Evolutionary conservation across 441 rosid genomes (phyloP), one percentile per base, ranked within the genome.

Genomic region (Gossypium trilobum): DNA sequence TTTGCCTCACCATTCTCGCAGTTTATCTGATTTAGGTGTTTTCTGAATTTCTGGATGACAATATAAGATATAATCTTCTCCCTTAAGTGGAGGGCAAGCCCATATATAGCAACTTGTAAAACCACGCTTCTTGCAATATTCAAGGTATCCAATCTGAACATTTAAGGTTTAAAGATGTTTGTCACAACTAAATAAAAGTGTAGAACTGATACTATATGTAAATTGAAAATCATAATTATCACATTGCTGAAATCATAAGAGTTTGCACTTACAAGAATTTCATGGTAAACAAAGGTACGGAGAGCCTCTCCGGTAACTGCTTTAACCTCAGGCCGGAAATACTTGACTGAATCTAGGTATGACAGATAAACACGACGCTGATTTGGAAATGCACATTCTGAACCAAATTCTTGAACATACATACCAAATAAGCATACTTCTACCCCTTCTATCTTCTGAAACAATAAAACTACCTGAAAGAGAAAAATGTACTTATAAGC

Each of bases 31-130:
- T 82, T 93, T 96, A 76, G 99, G 98, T 14, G 97, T 96, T 82
- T 93, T 96, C 90, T 96, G 99, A 73, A 96, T 93, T 83, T 93
- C 98, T 42, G 99, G 99, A 86, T 96, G 99, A 73, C 99, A 96
- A 76, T 96, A 93, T 59, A 96, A 80, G 73, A 96, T 96, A 80
- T 96, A 93, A 78, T 96, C 99, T 88, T 96, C 99, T 20, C 99
- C 97, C 87, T 95, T 93, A 17, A 96, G 76, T 0, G 99, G 99
- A 25, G 99, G 98, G 83, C 99, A 96, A 58, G 99, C 98, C 99
- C 98, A 96, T 76, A 96, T 93, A 74, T 96, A 93, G 84, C 99
- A 96, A 84, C 98, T 96, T 6, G 99, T 91, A 85, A 96, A 96
- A 70, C 99, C 99, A 73, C 99, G 91, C 74, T 85, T 82, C 89